Conservation (phyloP, 495 filamentous ascomycete species). For the Daldinia childiae region DNA sequence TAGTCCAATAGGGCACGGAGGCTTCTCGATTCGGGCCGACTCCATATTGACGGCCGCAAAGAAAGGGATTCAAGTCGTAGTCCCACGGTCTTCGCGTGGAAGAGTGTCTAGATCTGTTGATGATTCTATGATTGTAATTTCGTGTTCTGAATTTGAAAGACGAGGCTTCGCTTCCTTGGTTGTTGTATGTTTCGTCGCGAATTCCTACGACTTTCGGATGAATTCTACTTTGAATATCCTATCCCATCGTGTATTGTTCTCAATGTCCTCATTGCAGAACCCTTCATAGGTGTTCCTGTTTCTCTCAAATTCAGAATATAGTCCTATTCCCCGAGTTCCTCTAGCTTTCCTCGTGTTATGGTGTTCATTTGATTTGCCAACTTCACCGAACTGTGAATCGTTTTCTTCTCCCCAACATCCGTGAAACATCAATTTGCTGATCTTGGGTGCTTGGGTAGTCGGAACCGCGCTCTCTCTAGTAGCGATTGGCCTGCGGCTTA, state of each 20-base stretch:
- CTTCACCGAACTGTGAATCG: not conserved
- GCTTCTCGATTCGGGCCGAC: slow-evolving; percentile 12
- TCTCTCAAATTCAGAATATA: slow-evolving; percentile 1
- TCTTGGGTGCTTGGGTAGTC: not conserved
- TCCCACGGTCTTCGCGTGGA: slow-evolving; percentile 1
- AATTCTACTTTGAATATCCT: not conserved
- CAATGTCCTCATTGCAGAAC: not conserved
- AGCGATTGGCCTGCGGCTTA: slow-evolving; percentile 35
- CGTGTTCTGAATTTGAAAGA: not conserved
- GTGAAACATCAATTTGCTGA: slow-evolving; percentile 2
- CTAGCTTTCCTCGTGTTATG: not conserved
- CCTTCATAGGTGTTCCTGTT: not conserved
- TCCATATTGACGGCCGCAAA: slow-evolving; percentile 4
- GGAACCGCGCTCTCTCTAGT: slow-evolving; percentile 20
- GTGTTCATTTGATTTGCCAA: not conserved
- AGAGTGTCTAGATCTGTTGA: not conserved
- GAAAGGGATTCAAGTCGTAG: slow-evolving; percentile 2
- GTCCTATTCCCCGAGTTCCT: not conserved
- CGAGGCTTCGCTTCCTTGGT: slow-evolving; percentile 1
- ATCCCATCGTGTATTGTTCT: slow-evolving; percentile 14
- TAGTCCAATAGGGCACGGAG: slow-evolving; percentile 30
- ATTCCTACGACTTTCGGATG: not conserved
- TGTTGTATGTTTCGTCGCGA: not conserved
- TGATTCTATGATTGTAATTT: slow-evolving; percentile 3
- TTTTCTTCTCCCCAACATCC: not conserved